phyloP scores from a whole-genome alignment of 108 stramenopile genomes.

The Fragilariopsis cylindrus region DNA sequence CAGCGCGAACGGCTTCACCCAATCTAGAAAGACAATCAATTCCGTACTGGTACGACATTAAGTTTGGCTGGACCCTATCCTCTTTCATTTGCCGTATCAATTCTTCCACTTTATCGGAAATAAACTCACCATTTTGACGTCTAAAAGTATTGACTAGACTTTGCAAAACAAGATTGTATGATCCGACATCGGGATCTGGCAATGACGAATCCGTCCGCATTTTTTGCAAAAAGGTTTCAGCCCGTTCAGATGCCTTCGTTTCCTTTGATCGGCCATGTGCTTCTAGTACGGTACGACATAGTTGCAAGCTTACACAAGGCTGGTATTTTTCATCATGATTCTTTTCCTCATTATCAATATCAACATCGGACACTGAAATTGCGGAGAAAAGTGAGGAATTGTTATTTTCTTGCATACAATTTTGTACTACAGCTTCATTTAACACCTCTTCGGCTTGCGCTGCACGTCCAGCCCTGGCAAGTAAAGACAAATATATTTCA shows the following conservation, averaged over 20 bases:
- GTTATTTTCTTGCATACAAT: background rate
- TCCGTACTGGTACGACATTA: constrained; percentile 26
- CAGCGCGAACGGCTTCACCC: constrained; percentile 29
- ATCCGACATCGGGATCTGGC: constrained; percentile 43
- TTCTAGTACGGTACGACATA: constrained; percentile 31
- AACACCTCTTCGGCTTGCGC: constrained; percentile 18
- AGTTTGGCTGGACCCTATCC: constrained; percentile 17
- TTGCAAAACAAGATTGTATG: constrained; percentile 46
- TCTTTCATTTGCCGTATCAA: constrained; percentile 29
- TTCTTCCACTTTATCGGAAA: constrained; percentile 6
- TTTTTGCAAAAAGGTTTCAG: constrained; percentile 28
- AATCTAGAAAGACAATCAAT: constrained; percentile 21
- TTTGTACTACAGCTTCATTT: background rate
- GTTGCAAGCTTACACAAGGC: constrained; percentile 8
- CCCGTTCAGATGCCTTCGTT: constrained; percentile 33
- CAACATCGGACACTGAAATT: background rate
- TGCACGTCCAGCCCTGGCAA: constrained; percentile 27
- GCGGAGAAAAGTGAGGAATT: background rate
- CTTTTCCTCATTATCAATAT: background rate
- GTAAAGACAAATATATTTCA: constrained; percentile 9
- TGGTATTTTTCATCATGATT: background rate
- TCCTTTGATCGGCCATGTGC: constrained; percentile 42
- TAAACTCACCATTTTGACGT: background rate
- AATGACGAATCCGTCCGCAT: constrained; percentile 20
- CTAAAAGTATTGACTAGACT: background rate